Percentiles rank a stretch among this genome's conserved stretches.
Evolutionary conservation across 1,284 basidiomycete species (phyloP).

Genomic region (Microbotryomycetes sp.): DNA sequence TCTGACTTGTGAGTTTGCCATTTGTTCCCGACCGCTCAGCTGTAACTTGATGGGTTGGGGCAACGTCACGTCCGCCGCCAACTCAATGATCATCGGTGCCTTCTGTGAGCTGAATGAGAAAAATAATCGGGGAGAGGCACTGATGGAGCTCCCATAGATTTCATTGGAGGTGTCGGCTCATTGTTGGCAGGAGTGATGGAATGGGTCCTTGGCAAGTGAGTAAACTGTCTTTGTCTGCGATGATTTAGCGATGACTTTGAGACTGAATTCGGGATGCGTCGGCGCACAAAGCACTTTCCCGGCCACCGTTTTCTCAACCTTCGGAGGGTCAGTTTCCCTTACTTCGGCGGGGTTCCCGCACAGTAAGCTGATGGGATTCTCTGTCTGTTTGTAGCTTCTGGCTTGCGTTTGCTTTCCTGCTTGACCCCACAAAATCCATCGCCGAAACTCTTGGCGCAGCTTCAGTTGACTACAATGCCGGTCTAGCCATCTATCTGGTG

Average conservation of each 20-base stretch:
- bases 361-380: not conserved
- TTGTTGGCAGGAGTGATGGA: not conserved
- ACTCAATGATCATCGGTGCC: not conserved
- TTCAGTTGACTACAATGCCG: conserved; percentile 22
- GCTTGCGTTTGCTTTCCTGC: conserved; percentile 9
- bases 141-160: not conserved
- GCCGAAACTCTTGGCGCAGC: conserved; percentile 7
- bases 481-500: conserved; percentile 3
- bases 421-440: conserved; percentile 9
- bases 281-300: conserved; percentile 23
- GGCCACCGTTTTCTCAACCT: conserved; percentile 31
- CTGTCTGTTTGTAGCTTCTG: conserved; percentile 11
- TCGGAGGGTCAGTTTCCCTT: conserved; percentile 13
- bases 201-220: not conserved
- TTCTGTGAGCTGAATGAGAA: not conserved
- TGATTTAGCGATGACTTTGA: not conserved
- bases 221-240: no score
- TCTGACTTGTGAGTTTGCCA: not conserved
- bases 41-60: conserved; percentile 13
- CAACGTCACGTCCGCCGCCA: conserved; percentile 8
- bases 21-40: not conserved
- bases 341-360: not conserved
- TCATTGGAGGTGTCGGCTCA: not conserved
- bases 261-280: not conserved
- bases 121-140: not conserved